phyloP scores from a whole-genome alignment of 2,329 filamentous ascomycete genomes.

The Microthyrium microscopicum region DNA sequence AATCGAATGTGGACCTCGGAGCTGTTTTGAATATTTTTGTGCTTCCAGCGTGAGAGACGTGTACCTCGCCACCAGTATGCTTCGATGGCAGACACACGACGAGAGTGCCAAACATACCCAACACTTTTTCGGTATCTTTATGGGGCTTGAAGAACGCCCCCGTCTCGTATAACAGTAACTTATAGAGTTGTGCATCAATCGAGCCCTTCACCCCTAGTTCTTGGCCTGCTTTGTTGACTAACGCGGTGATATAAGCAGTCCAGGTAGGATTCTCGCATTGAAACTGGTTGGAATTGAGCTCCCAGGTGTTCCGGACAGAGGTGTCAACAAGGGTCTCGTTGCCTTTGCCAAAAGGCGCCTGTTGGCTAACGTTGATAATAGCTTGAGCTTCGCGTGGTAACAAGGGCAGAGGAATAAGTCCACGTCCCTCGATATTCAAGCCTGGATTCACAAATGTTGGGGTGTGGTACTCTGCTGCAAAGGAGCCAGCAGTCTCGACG shows the following conservation, averaged over 20 bases:
- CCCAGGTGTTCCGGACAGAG: constrained; percentile 17
- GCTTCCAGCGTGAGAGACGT: constrained; percentile 8
- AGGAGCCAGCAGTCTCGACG: not conserved
- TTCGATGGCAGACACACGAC: constrained; percentile 12
- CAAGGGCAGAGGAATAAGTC: constrained; percentile 6
- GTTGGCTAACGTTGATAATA: constrained; percentile 11
- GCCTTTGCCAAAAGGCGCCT: constrained; percentile 17
- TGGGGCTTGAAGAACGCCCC: constrained; percentile 13
- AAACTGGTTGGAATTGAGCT: constrained; percentile 14
- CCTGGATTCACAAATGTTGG: not conserved
- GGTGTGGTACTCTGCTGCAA: not conserved
- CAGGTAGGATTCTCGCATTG: constrained; percentile 13
- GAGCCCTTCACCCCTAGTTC: constrained; percentile 9
- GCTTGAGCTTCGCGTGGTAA: constrained; percentile 2
- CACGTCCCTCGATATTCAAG: constrained; percentile 1
- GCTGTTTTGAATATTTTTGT: constrained; percentile 17
- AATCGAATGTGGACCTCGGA: constrained; percentile 16
- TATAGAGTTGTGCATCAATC: constrained; percentile 11
- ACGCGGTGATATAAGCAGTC: constrained; percentile 9
- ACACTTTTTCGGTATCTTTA: constrained; percentile 9
- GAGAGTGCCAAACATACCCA: constrained; percentile 13
- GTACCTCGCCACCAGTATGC: constrained; percentile 11
- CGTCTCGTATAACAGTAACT: constrained; percentile 12
- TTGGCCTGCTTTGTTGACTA: constrained; percentile 9
- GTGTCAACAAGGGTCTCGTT: constrained; percentile 17